phyloP scores from a whole-genome alignment of 495 filamentous ascomycete genomes.

The Penicillium parvum region DNA sequence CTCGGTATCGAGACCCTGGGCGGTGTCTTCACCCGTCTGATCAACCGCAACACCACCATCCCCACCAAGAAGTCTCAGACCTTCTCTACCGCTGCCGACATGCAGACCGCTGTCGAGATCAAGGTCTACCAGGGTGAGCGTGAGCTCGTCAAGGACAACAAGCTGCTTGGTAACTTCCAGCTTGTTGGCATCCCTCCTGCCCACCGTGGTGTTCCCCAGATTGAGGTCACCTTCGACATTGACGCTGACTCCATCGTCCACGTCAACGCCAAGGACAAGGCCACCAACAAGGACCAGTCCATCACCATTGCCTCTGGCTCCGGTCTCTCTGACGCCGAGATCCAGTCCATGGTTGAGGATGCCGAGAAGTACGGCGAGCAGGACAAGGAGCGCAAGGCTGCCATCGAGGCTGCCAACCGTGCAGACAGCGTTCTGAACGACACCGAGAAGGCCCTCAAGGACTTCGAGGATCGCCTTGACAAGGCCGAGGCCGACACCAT shows the following conservation, averaged over 20 bases:
- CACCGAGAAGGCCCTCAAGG: slow-evolving; percentile 97
- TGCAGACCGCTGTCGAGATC: slow-evolving; percentile 99
- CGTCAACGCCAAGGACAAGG: slow-evolving; percentile 98
- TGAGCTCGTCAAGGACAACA: slow-evolving; percentile 99
- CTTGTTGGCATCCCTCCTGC: slow-evolving; percentile 96
- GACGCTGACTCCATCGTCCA: slow-evolving; percentile 99
- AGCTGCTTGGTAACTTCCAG: slow-evolving; percentile 99
- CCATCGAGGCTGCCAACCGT: slow-evolving; percentile 93
- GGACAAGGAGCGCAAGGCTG: slow-evolving; percentile 95
- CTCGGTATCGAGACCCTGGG: slow-evolving; percentile 99
- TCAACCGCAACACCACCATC: slow-evolving; percentile 99
- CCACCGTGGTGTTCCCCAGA: slow-evolving; percentile 94
- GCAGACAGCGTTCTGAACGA: slow-evolving; percentile 95
- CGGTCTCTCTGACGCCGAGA: slow-evolving; percentile 91
- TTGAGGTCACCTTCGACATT: slow-evolving; percentile 99
- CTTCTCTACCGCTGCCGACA: slow-evolving; percentile 97
- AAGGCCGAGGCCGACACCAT: slow-evolving; percentile 91
- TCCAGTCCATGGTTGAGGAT: slow-evolving; percentile 93
- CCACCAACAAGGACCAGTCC: slow-evolving; percentile 98
- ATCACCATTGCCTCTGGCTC: slow-evolving; percentile 99
- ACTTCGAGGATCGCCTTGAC: slow-evolving; percentile 92
- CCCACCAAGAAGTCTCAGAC: slow-evolving; percentile 99
- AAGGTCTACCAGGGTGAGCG: slow-evolving; percentile 99
- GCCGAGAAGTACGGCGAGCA: slow-evolving; percentile 92
- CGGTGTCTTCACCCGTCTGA: slow-evolving; percentile 98